Conservation (phyloP, 2,329 filamentous ascomycete species). For the Colletotrichum sp. region DNA sequence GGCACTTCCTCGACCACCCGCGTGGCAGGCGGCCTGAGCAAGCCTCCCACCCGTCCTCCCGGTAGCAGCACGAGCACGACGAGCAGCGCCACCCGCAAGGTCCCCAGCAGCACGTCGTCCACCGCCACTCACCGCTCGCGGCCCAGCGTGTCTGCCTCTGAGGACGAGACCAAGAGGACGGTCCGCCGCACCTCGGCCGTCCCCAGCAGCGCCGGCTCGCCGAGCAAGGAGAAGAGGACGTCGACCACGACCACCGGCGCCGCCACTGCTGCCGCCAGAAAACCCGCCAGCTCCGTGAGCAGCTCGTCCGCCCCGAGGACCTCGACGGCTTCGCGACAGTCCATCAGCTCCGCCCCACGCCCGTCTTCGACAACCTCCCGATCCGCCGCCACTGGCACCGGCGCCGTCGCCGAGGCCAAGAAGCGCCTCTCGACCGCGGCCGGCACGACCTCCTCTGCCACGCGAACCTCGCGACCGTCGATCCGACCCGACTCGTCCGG, state of each 20-base stretch:
- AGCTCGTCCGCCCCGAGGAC: conserved; percentile 8
- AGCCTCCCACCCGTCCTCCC: conserved; percentile 55
- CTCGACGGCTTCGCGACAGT: conserved; percentile 18
- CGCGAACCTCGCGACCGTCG: conserved; percentile 48
- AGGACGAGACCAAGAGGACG: conserved; percentile 53
- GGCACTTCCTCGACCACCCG: conserved; percentile 36
- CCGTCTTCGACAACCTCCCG: conserved; percentile 31
- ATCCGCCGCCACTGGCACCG: conserved; percentile 32
- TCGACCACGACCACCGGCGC: conserved; percentile 31
- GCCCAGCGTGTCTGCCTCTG: conserved; percentile 53
- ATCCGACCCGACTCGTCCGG: conserved; percentile 38
- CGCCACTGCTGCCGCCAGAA: conserved; percentile 34
- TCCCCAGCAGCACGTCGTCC: conserved; percentile 36
- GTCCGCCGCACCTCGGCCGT: conserved; percentile 50
- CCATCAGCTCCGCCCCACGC: conserved; percentile 23
- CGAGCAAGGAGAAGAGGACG: conserved; percentile 37
- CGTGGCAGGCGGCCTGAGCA: conserved; percentile 45
- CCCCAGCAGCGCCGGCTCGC: conserved; percentile 36
- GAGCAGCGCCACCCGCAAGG: conserved; percentile 30
- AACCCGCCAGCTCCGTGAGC: conserved; percentile 26
- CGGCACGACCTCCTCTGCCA: conserved; percentile 37
- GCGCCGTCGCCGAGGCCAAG: conserved; percentile 52
- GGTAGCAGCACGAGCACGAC: conserved; percentile 37
- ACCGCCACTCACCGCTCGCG: conserved; percentile 49
- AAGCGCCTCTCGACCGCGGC: conserved; percentile 62